Evolutionary conservation across 768 basidiomycete species (phyloP), one percentile per base, ranked within the genome.

Genomic region (Jaapia argillacea): DNA sequence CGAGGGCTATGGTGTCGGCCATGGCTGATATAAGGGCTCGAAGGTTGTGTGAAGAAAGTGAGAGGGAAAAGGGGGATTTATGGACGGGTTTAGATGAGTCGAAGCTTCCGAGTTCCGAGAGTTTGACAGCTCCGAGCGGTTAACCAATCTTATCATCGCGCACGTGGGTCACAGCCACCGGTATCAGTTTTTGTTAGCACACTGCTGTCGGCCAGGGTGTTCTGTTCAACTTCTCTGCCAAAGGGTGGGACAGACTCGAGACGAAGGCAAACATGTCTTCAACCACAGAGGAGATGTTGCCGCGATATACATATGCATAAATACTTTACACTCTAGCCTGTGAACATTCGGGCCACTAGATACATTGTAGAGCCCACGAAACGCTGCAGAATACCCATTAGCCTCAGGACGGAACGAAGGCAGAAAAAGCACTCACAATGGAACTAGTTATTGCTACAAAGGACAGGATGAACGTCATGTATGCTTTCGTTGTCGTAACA

Each of bases 361-460:
- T 75, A 82, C 27, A 75, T 55, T 2, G 75, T 78, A 6, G 78
- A 78, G 23, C 76, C 78, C 12, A 70, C 46, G 45, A 84, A 72
- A 14, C 81, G 69, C 71, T 18, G 24, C 4, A 42, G 24, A 21
- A 12, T 16, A 25, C 6, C 14, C 16, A 31, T 3, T 23, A 43
- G 69, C 40, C 54, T 72, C 67, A 58, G 20, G 5, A 46, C 21
- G 24, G n/a, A 6, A 14, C 22, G 10, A 0, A 44, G 10, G 24
- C n/a, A 24, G 3, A 13, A 42, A 42, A 12, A 21, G 21, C 5
- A 46, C 71, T 57, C 46, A 72, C 71, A 43, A 83, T 77, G 36
- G 70, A 59, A 54, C 85, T 88, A 13, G 81, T 81, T 47, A 90
- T 71, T 4, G 86, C 85, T 25, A 88, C 86, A 53, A 90, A 89